These are phyloP conservation scores for Neolentinus lepideus DNA, from an alignment of 1,284 basidiomycete species.

Conservation along the genomic window DNA sequence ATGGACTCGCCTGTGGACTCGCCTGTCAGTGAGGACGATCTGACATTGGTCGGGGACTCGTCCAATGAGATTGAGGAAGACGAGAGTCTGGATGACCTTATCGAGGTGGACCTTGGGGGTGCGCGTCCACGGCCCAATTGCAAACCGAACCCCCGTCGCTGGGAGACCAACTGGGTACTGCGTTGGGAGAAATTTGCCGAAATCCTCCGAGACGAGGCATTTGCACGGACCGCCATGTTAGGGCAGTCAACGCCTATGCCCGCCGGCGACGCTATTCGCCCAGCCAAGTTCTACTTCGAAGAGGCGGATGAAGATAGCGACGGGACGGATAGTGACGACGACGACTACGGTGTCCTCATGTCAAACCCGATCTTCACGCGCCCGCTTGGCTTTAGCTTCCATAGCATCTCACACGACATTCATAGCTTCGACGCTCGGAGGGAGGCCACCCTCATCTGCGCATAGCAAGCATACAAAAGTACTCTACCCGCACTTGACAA, in stretches of 20 bases:
- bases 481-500: background rate
- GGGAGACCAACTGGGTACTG: conserved; percentile 28
- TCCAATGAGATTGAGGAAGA: background rate
- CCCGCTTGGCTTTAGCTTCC: background rate
- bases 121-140: background rate
- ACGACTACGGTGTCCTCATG: conserved; percentile 14
- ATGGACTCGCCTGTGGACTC: too few species aligned
- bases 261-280: background rate
- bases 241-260: conserved; percentile 7
- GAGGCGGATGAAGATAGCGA: conserved; percentile 5
- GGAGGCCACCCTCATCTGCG: background rate
- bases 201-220: background rate
- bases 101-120: background rate
- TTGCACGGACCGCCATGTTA: conserved; percentile 3
- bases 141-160: conserved; percentile 10
- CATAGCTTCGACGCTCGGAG: background rate
- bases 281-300: conserved; percentile 9
- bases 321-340: conserved; percentile 12
- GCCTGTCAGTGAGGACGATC: background rate
- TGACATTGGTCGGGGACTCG: background rate
- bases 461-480: background rate
- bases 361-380: conserved; percentile 10
- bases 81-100: background rate
- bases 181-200: conserved; percentile 21
- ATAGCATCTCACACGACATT: background rate